Conservation (phyloP, 768 basidiomycete species). For the Gloeophyllum trabeum region DNA sequence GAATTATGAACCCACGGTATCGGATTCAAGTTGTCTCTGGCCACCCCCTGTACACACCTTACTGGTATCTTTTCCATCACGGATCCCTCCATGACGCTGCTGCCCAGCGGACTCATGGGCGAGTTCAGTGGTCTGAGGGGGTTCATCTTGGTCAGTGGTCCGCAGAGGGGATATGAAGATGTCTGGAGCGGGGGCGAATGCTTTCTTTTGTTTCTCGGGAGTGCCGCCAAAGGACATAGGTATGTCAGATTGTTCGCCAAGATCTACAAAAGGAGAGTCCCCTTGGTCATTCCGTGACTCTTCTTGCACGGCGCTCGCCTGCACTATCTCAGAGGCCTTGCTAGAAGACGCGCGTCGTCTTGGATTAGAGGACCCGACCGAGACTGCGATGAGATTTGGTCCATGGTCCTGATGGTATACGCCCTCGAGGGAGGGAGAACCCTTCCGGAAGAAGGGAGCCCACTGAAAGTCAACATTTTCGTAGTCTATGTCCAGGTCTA, state of each 20-base stretch:
- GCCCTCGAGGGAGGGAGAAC: not conserved
- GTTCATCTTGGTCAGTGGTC: not conserved
- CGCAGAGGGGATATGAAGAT: conserved; percentile 19
- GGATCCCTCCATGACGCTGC: too few species aligned
- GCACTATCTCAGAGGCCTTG: not conserved
- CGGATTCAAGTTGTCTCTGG: too few species aligned
- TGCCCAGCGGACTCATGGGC: not conserved
- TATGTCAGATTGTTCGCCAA: not conserved
- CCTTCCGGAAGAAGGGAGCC: not conserved
- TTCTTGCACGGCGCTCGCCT: not conserved
- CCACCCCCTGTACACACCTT: too few species aligned
- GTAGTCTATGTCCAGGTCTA: conserved; percentile 26
- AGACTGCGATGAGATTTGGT: not conserved
- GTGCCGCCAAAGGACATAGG: not conserved
- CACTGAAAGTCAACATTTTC: not conserved
- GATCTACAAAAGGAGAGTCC: not conserved
- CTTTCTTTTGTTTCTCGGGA: not conserved
- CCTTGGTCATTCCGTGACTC: not conserved
- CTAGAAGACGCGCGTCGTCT: not conserved
- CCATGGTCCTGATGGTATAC: not conserved
- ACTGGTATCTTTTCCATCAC: too few species aligned
- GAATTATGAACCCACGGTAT: too few species aligned
- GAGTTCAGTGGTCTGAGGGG: not conserved
- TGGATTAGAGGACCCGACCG: not conserved
- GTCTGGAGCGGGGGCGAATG: conserved; percentile 14